These are phyloP conservation scores for Kuraishia borneana DNA, from an alignment of 805 yeast species.

Conservation along the genomic window DNA sequence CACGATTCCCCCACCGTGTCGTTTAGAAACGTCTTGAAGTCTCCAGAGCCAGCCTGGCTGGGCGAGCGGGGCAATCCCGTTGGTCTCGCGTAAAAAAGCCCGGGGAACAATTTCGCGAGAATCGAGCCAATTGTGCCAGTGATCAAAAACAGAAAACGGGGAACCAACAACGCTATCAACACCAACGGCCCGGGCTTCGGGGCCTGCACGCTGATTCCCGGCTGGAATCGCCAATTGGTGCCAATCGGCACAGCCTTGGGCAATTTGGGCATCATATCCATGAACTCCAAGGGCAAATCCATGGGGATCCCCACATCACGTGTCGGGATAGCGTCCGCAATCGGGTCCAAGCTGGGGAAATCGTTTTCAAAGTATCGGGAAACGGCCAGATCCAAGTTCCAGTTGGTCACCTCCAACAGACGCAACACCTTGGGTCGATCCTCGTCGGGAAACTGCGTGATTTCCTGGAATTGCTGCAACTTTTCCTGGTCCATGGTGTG, in stretches of 20 bases:
- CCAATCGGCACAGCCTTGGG: conserved; percentile 24
- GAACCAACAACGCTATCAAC: conserved; percentile 43
- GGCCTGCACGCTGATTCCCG: conserved; percentile 10
- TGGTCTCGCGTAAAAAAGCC: conserved; percentile 13
- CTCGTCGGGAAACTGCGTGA: conserved; percentile 35
- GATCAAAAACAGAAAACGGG: conserved; percentile 33
- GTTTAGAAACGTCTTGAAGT: conserved; percentile 8
- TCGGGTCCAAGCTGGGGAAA: conserved; percentile 20
- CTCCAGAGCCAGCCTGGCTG: conserved; percentile 16
- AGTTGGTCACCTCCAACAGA: conserved; percentile 38
- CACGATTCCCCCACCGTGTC: conserved; percentile 11
- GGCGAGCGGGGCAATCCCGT: conserved; percentile 17
- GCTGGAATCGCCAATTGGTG: conserved; percentile 23
- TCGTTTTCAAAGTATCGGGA: conserved; percentile 52
- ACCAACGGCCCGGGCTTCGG: conserved; percentile 22
- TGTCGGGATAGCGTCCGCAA: conserved; percentile 5
- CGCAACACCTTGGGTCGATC: conserved; percentile 34
- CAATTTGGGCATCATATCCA: conserved; percentile 18
- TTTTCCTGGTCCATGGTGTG: conserved; percentile 23
- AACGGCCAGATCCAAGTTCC: conserved; percentile 52
- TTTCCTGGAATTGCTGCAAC: conserved; percentile 36
- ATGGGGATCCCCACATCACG: conserved; percentile 2
- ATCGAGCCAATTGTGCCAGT: conserved; percentile 25
- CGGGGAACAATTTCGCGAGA: conserved; percentile 23
- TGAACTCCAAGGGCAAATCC: background rate